Base-by-base conservation (phyloP, 225 moss, liverwort and hornwort species). In the Bryum argenteum region DNA sequence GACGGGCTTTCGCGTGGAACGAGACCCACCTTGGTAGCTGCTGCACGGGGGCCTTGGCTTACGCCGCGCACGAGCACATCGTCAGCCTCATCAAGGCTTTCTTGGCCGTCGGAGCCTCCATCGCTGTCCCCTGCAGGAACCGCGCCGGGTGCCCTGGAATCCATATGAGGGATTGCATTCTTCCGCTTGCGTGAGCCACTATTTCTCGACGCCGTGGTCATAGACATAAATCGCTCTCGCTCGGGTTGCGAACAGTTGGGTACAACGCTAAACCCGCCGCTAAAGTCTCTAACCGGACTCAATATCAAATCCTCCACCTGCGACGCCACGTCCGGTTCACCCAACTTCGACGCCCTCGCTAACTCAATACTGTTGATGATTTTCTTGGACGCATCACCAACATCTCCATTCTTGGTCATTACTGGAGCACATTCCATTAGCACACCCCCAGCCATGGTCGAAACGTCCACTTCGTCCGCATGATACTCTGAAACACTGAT, bases 91-190 rank as follows among this genome's bases (percentile, higher is more conserved):
- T 79, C 83, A 1, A 73, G 78, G 6, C 78, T 71, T 11, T 79
- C 87, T 5, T 52, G 77, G 37, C 76, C 81, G 10, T 81, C 87
- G 43, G 81, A 83, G 39, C 70, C 79, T 18, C 77, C 83, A 7
- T 87, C 87, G 38, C 75, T 83, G 17, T 87, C 84, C 74, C 76
- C 71, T 6, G 68, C 55, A 6, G 79, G 68, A 10, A 55, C 65
- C 2, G 77, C 67, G 48, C 68, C 75, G 13, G 80, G 72, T 24
- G 63, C 83, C 77, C 78, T 81, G 74, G 83, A 84, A 73, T 87
- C 84, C 55, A 83, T 87, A 56, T 81, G 84, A 24, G 76, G 84
- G 64, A 78, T 79, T 16, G 83, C 84, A 78, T 87, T 87, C 77
- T 84, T 87, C 56, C 83, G 53, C 59, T 81, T 87, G n/a, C 82